Conservation (phyloP, 1,284 basidiomycete species). For the Ganoderma resinaceum region DNA sequence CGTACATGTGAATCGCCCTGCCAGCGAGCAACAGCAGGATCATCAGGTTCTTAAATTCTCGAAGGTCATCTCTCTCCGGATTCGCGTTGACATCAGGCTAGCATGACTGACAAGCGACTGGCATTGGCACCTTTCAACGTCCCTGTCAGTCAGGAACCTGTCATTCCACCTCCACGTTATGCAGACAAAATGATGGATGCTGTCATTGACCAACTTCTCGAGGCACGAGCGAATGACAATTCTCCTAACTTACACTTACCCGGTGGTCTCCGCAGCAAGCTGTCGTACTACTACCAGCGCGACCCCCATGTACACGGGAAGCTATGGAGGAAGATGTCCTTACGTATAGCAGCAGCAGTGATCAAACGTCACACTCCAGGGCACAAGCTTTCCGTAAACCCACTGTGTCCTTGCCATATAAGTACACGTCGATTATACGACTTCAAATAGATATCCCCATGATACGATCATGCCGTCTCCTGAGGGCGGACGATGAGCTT, state of each 20-base stretch:
- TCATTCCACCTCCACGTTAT: not conserved
- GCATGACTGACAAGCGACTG: not conserved
- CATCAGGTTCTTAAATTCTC: too few species aligned
- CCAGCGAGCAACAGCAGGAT: too few species aligned
- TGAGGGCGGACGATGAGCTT: conserved; percentile 58
- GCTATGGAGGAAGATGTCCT: too few species aligned
- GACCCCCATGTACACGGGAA: too few species aligned
- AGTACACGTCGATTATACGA: not conserved
- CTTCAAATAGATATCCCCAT: not conserved
- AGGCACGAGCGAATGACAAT: not conserved
- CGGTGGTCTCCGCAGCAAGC: too few species aligned
- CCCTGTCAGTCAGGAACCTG: not conserved
- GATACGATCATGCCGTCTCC: conserved; percentile 41
- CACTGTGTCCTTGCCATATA: not conserved
- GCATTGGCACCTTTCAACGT: not conserved
- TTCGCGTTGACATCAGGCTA: not conserved
- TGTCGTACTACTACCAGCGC: too few species aligned
- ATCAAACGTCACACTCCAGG: not conserved
- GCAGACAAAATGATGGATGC: not conserved
- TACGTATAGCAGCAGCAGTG: too few species aligned
- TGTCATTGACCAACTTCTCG: not conserved
- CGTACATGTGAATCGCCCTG: too few species aligned
- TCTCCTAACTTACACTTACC: too few species aligned
- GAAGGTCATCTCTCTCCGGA: not conserved
- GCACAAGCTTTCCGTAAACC: not conserved